Evolutionary conservation across 495 filamentous ascomycete genomes (phyloP).

Genomic region (Astrothelium macrocarpum): DNA sequence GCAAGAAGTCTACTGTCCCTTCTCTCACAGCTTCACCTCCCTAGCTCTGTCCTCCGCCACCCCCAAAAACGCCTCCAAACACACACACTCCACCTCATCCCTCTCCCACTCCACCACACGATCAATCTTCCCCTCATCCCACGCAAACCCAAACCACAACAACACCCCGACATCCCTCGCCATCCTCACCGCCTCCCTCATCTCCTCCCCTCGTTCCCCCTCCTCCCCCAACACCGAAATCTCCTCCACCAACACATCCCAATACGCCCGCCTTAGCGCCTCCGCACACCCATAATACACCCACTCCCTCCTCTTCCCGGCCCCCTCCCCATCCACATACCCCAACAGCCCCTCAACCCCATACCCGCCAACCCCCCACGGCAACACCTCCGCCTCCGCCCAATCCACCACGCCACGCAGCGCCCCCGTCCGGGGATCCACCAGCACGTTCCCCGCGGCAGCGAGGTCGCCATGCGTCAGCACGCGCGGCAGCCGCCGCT

Average conservation of each 20-base stretch:
- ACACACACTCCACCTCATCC: constrained; percentile 2
- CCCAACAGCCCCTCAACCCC: constrained; percentile 48
- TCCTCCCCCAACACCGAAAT: constrained; percentile 31
- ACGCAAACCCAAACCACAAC: constrained; percentile 52
- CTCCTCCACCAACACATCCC: constrained; percentile 32
- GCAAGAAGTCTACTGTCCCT: not conserved
- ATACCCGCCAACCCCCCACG: constrained; percentile 47
- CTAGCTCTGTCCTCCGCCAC: not conserved
- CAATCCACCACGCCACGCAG: constrained; percentile 49
- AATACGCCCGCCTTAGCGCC: constrained; percentile 39
- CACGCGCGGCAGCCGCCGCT: constrained; percentile 35
- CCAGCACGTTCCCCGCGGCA: constrained; percentile 56
- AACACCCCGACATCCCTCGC: constrained; percentile 44
- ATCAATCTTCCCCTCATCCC: constrained; percentile 46
- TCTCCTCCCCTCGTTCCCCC: not conserved
- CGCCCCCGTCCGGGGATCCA: constrained; percentile 58
- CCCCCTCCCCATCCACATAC: constrained; percentile 15
- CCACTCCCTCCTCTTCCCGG: constrained; percentile 15
- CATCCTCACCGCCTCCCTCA: constrained; percentile 30
- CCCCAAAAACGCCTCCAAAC: constrained; percentile 1
- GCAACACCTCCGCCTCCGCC: constrained; percentile 49
- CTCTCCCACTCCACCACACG: constrained; percentile 36
- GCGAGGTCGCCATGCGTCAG: constrained; percentile 50
- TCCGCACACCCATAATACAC: constrained; percentile 36
- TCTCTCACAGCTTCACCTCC: not conserved